Percentiles rank a stretch among this genome's conserved stretches.
phyloP scores from a whole-genome alignment of 192 early-diverging fungal genomes.

The Mortierella claussenii region DNA sequence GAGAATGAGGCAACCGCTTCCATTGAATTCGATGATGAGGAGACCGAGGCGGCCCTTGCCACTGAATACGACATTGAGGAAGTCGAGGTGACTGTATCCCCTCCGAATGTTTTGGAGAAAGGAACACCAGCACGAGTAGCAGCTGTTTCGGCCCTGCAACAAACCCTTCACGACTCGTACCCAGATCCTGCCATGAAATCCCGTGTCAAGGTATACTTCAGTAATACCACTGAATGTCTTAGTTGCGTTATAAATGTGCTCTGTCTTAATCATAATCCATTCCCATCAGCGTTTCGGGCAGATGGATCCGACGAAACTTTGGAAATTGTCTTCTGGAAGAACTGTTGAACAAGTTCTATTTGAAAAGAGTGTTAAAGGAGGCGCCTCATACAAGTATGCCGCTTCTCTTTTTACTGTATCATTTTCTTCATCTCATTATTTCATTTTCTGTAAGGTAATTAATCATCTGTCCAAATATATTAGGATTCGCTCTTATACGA shows the following conservation, averaged over 20 bases:
- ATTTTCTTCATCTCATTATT: slow-evolving; percentile 1
- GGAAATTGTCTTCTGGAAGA: slow-evolving; percentile 13
- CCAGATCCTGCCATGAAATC: slow-evolving; percentile 13
- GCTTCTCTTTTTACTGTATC: not conserved
- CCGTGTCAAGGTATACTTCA: slow-evolving; percentile 6
- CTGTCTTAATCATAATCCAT: not conserved
- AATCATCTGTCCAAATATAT: not conserved
- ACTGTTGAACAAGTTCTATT: slow-evolving; percentile 10
- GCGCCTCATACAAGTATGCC: slow-evolving; percentile 12
- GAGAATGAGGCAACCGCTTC: too few species aligned
- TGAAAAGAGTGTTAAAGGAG: slow-evolving; percentile 7
- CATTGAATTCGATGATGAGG: slow-evolving; percentile 1
- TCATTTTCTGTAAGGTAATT: not conserved
- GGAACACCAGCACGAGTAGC: slow-evolving; percentile 2
- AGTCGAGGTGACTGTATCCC: slow-evolving; percentile 7
- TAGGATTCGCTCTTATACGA: slow-evolving; percentile 21
- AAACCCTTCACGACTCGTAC: slow-evolving; percentile 10
- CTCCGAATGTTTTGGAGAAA: slow-evolving; percentile 1
- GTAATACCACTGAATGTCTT: not conserved
- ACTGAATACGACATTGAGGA: slow-evolving; percentile 7
- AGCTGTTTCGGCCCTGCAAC: slow-evolving; percentile 3
- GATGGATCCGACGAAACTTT: slow-evolving; percentile 14
- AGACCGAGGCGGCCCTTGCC: not conserved
- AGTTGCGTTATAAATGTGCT: slow-evolving; percentile 1
- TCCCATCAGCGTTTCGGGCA: not conserved